Conservation (phyloP, 1,139 yeast species). For the Nematodospora anomalae region DNA sequence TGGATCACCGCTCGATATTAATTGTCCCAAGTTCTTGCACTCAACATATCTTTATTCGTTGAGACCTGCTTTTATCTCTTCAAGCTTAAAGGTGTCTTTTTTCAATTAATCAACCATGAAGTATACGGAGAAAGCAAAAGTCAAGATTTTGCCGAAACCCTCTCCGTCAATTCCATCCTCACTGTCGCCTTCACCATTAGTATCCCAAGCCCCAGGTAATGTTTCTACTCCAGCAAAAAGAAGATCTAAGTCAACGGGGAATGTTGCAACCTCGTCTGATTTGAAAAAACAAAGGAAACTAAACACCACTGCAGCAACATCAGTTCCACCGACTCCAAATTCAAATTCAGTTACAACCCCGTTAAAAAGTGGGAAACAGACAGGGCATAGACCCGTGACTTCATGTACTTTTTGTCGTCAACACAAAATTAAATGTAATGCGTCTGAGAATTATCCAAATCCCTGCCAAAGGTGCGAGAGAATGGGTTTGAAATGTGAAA, state of each 20-base stretch:
- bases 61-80: no score
- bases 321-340: constrained; percentile 2
- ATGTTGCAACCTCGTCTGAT: constrained; percentile 1
- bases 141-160: constrained; percentile 31
- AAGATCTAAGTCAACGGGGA: constrained; percentile 9
- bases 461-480: constrained; percentile 83
- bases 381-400: constrained; percentile 79
- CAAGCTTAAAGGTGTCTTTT: no score
- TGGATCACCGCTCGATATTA: no score
- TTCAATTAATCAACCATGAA: no score
- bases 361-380: constrained; percentile 24
- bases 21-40: no score
- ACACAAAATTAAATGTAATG: constrained; percentile 91
- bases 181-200: constrained; percentile 14
- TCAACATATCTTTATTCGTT: no score
- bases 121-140: constrained; percentile 32
- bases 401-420: constrained; percentile 94
- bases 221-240: constrained; percentile 9
- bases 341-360: constrained; percentile 2
- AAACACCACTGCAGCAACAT: constrained; percentile 15
- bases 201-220: constrained; percentile 3
- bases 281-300: constrained; percentile 1
- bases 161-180: constrained; percentile 16
- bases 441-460: constrained; percentile 76
- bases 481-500: constrained; percentile 79